phyloP scores from a whole-genome alignment of 257 asterid species.

The Cynanchum wilfordii region DNA sequence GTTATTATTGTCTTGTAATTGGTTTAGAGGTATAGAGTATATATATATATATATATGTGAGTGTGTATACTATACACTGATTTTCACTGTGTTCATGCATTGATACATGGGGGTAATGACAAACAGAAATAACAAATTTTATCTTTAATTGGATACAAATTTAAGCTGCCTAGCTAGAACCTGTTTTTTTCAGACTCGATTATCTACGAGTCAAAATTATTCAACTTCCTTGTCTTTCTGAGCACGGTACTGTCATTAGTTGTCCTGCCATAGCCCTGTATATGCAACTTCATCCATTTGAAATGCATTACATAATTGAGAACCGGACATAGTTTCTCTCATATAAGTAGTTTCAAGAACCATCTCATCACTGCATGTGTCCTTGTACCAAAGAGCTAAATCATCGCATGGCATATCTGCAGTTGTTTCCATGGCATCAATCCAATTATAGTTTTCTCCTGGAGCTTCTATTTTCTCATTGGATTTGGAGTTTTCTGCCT shows the following conservation, averaged over 20 bases:
- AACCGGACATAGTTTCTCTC: background rate
- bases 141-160: background rate
- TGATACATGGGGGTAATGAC: background rate
- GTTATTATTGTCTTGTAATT: background rate
- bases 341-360: background rate
- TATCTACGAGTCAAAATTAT: too few species aligned
- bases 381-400: background rate
- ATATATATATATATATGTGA: too few species aligned
- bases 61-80: too few species aligned
- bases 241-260: too few species aligned
- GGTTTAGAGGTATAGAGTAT: background rate
- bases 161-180: background rate
- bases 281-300: constrained; percentile 3
- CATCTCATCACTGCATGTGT: background rate
- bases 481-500: background rate
- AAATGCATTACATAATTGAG: background rate
- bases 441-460: background rate
- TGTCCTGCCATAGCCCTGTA: background rate
- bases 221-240: background rate
- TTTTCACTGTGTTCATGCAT: background rate
- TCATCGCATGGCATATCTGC: background rate
- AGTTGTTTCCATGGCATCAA: background rate
- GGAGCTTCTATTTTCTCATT: background rate
- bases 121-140: background rate
- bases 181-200: background rate